Evolutionary conservation across 139 green algal species (phyloP).

Genomic region (Nannochloris sp.): DNA sequence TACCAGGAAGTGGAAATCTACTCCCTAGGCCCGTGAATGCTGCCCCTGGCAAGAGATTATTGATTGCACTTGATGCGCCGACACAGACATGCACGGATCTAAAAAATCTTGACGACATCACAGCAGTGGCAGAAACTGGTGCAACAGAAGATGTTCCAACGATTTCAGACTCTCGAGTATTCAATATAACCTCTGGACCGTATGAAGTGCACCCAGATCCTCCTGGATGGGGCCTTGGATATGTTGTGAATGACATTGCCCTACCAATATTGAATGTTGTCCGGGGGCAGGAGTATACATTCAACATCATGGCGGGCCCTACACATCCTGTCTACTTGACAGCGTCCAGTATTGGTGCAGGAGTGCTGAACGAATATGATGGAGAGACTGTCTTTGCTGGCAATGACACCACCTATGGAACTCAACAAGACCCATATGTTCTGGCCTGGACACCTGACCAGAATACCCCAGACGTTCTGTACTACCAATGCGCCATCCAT

Average conservation of each 20-base stretch:
- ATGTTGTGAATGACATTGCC: conserved; percentile 14
- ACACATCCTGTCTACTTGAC: conserved; percentile 21
- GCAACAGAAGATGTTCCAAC: background rate
- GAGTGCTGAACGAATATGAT: background rate
- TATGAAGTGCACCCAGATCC: conserved; percentile 20
- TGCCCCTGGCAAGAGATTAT: background rate
- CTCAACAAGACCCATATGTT: conserved; percentile 1
- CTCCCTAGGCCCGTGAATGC: background rate
- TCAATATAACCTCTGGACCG: conserved; percentile 6
- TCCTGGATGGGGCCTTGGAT: conserved; percentile 11
- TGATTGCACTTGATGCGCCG: background rate
- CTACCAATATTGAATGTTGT: conserved; percentile 7
- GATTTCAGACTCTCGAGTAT: background rate
- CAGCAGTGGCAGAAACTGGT: too few relatives aligned
- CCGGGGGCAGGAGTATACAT: conserved; percentile 15
- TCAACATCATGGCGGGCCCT: conserved; percentile 7
- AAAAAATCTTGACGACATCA: background rate
- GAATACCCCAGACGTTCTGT: conserved; percentile 12
- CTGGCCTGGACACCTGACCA: conserved; percentile 17
- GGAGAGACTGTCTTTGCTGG: conserved; percentile 12
- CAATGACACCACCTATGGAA: conserved; percentile 2
- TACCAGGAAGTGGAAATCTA: conserved; percentile 5
- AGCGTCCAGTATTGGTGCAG: conserved; percentile 8
- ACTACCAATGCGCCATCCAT: conserved; percentile 21
- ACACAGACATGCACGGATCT: background rate